phyloP scores from a whole-genome alignment of 2,329 filamentous ascomycete species.

The Xylariaceae sp. region DNA sequence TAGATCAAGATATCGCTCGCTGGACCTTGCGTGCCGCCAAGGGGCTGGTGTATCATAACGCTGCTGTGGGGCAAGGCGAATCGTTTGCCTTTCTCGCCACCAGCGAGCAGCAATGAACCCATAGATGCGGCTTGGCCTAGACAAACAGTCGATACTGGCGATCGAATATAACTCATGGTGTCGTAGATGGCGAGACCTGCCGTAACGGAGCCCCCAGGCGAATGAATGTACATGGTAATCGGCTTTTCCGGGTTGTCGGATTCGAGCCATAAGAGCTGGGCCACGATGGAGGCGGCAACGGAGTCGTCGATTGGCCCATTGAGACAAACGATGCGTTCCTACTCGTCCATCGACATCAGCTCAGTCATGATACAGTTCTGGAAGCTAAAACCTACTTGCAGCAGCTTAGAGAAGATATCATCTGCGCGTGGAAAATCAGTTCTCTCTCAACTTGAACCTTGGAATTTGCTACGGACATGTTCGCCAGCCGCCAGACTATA shows the following conservation, averaged over 20 bases:
- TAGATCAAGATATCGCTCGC: constrained; percentile 92
- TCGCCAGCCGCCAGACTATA: constrained; percentile 75
- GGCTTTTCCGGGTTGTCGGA: constrained; percentile 94
- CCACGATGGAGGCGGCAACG: constrained; percentile 91
- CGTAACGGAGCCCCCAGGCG: constrained; percentile 89
- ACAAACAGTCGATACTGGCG: constrained; percentile 92
- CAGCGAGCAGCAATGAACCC: constrained; percentile 87
- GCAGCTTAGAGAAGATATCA: constrained; percentile 81
- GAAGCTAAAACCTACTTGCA: constrained; percentile 63
- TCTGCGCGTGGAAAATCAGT: constrained; percentile 55
- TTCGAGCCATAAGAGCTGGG: constrained; percentile 96
- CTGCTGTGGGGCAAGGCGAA: constrained; percentile 91
- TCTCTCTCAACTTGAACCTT: constrained; percentile 10
- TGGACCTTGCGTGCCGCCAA: constrained; percentile 72
- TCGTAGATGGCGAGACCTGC: constrained; percentile 94
- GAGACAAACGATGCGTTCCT: constrained; percentile 93
- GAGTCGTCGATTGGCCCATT: constrained; percentile 91
- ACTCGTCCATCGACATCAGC: not conserved
- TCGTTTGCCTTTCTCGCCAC: constrained; percentile 82
- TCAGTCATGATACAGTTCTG: constrained; percentile 27
- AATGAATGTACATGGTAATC: constrained; percentile 98
- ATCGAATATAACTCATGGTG: constrained; percentile 96
- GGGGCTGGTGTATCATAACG: constrained; percentile 97
- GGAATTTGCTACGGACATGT: constrained; percentile 65
- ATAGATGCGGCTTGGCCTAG: constrained; percentile 94